Percentiles rank a stretch among this genome's conserved stretches.
phyloP scores from a whole-genome alignment of 2,329 filamentous ascomycete species.

The Penicillium sclerotiorum region DNA sequence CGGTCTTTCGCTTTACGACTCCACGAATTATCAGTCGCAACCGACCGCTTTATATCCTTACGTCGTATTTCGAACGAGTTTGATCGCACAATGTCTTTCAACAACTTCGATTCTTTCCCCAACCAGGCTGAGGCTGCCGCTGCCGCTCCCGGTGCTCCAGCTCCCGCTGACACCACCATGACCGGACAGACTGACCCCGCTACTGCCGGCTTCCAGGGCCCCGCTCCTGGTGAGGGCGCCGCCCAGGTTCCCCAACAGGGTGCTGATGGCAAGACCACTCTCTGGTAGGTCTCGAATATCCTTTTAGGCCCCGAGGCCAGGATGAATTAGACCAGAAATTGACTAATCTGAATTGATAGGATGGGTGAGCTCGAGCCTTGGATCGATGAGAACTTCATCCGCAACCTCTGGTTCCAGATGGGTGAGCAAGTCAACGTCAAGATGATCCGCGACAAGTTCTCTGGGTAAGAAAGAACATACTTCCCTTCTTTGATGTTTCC shows the following conservation, averaged over 20 bases:
- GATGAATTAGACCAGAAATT: not conserved
- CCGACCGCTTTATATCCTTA: conserved; percentile 36
- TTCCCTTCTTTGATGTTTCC: conserved; percentile 12
- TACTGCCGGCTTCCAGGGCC: conserved; percentile 53
- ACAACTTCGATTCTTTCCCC: conserved; percentile 66
- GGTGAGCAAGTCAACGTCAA: conserved; percentile 97
- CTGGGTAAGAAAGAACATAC: conserved; percentile 66
- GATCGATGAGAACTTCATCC: conserved; percentile 99
- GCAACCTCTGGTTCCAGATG: conserved; percentile 90
- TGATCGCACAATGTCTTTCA: conserved; percentile 63
- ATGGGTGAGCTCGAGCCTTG: conserved; percentile 99
- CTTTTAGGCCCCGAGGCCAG: too few species aligned
- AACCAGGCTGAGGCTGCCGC: conserved; percentile 61
- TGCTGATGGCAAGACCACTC: conserved; percentile 59
- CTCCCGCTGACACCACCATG: conserved; percentile 57
- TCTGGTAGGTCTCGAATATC: too few species aligned
- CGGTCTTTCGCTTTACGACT: conserved; percentile 46
- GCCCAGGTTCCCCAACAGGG: conserved; percentile 53
- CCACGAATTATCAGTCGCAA: conserved; percentile 41
- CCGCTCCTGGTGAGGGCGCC: conserved; percentile 46
- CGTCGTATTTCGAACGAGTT: conserved; percentile 25
- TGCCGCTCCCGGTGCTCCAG: conserved; percentile 48
- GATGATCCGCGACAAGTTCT: conserved; percentile 99
- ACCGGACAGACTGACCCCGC: conserved; percentile 61
- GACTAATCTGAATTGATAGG: conserved; percentile 54